Conservation (phyloP, 768 basidiomycete genomes). For the Lactarius vividus region DNA sequence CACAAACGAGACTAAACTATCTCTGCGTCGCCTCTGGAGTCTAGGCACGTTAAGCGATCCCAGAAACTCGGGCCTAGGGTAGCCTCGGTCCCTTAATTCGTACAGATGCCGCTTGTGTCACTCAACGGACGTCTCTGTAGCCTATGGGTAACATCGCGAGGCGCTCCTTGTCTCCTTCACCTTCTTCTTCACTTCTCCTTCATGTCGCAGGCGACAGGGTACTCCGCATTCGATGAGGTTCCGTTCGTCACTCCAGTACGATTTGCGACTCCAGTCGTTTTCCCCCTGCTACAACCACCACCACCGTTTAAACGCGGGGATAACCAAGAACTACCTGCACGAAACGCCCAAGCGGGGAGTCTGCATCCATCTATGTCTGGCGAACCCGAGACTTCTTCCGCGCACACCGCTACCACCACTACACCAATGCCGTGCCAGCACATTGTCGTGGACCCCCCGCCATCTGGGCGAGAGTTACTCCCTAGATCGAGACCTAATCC, state of each 20-base stretch:
- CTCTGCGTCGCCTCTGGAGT: background rate
- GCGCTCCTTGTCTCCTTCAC: conserved; percentile 17
- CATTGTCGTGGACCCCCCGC: background rate
- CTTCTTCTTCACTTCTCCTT: conserved; percentile 7
- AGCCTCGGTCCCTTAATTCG: background rate
- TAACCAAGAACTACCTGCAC: background rate
- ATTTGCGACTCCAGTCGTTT: conserved; percentile 2
- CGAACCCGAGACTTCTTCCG: background rate
- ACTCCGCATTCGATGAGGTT: background rate
- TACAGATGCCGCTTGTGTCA: background rate
- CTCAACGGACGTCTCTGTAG: conserved; percentile 6
- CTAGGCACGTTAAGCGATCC: background rate
- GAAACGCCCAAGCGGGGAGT: background rate
- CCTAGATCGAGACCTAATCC: background rate
- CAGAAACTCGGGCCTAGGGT: background rate
- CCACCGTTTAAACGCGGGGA: conserved; percentile 17
- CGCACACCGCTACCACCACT: background rate
- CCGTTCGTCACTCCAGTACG: background rate
- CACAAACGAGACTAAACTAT: background rate
- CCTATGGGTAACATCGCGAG: background rate
- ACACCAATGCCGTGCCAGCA: background rate
- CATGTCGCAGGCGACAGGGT: conserved; percentile 10
- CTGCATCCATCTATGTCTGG: background rate
- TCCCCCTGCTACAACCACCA: conserved; percentile 5
- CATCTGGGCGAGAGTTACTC: background rate